Conservation (phyloP, 2,329 filamentous ascomycete species). For the Colletotrichum orbiculare region DNA sequence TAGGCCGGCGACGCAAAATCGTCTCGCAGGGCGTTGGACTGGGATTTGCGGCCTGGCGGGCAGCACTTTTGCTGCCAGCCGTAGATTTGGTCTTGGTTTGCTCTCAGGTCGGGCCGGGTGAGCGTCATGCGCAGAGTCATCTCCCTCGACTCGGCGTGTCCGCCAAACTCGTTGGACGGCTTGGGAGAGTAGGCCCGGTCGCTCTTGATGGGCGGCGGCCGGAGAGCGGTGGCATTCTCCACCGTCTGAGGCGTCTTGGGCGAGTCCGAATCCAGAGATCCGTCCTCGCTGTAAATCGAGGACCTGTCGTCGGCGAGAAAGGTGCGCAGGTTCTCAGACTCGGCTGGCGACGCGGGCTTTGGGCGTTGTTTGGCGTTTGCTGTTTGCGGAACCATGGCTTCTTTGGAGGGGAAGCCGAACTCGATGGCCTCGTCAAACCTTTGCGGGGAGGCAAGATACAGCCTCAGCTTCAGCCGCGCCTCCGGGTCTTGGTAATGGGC, state of each 20-base stretch:
- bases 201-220: conserved; percentile 42
- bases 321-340: conserved; percentile 64
- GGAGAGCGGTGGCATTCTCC: conserved; percentile 50
- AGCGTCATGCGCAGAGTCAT: conserved; percentile 98
- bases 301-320: conserved; percentile 69
- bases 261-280: conserved; percentile 69
- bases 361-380: conserved; percentile 43
- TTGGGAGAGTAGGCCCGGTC: conserved; percentile 42
- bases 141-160: conserved; percentile 72
- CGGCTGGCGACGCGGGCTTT: conserved; percentile 42
- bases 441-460: conserved; percentile 88
- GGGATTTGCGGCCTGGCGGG: conserved; percentile 39
- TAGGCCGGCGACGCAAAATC: conserved; percentile 47
- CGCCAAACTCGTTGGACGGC: conserved; percentile 53
- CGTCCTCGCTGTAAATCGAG: conserved; percentile 66
- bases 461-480: conserved; percentile 84
- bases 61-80: conserved; percentile 67
- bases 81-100: conserved; percentile 77
- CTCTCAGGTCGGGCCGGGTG: conserved; percentile 86
- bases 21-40: conserved; percentile 43
- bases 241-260: conserved; percentile 65
- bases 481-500: conserved; percentile 92
- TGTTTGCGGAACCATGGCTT: conserved; percentile 50
- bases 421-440: conserved; percentile 97
- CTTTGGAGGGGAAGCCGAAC: conserved; percentile 85